A percentile compares a stretch with the other conserved stretches of the same genome.
phyloP scores from a whole-genome alignment of 495 filamentous ascomycete species.

The Xylaria scruposa region DNA sequence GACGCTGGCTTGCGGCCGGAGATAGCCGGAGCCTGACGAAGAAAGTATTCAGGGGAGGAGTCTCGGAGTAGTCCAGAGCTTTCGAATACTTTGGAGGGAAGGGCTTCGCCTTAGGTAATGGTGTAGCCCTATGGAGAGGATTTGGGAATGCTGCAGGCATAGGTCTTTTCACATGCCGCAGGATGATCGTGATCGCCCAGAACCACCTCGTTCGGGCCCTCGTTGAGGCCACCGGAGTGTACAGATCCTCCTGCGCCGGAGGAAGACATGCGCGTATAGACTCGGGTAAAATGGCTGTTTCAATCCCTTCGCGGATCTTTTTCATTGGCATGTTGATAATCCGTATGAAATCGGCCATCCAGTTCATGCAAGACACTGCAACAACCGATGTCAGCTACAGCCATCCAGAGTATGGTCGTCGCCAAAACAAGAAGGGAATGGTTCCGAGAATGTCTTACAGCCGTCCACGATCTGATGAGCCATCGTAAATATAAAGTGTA shows the following conservation, averaged over 20 bases:
- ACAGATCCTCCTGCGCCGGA: slow-evolving; percentile 24
- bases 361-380: slow-evolving; percentile 8
- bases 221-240: slow-evolving; percentile 15
- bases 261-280: slow-evolving; percentile 15
- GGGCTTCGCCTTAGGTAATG: slow-evolving; percentile 5
- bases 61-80: slow-evolving; percentile 21
- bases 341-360: slow-evolving; percentile 21
- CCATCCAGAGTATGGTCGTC: no score
- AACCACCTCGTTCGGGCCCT: slow-evolving; percentile 21
- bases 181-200: slow-evolving; percentile 25
- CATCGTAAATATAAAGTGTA: slow-evolving; percentile 24
- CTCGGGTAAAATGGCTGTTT: slow-evolving; percentile 11
- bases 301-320: slow-evolving; percentile 6
- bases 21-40: slow-evolving; percentile 18
- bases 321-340: slow-evolving; percentile 14
- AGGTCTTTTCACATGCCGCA: slow-evolving; percentile 20
- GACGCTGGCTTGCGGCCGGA: slow-evolving; percentile 16
- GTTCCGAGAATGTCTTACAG: no score
- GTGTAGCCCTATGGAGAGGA: slow-evolving; percentile 15
- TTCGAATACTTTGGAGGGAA: slow-evolving; percentile 13
- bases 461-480: slow-evolving; percentile 24
- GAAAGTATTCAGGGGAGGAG: slow-evolving; percentile 25
- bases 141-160: slow-evolving; percentile 20
- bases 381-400: no score
- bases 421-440: no score